Evolutionary conservation across 495 filamentous ascomycete species (phyloP).

Genomic region (Aspergillus bertholletiae): DNA sequence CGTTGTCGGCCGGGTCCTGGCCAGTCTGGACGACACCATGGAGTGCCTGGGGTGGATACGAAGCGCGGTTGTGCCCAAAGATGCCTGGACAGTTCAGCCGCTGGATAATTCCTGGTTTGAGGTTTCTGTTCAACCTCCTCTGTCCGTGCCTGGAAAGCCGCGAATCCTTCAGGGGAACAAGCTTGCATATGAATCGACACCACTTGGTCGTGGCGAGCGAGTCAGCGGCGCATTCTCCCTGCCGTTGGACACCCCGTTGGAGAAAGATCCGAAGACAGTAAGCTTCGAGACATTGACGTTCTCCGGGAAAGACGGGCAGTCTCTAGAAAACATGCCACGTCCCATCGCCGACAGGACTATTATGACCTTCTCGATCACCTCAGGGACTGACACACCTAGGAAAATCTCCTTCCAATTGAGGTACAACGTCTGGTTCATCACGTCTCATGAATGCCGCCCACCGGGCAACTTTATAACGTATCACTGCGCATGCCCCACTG

Average conservation of each 20-base stretch:
- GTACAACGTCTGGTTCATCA: conserved; percentile 65
- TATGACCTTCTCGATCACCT: conserved; percentile 45
- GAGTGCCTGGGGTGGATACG: conserved; percentile 81
- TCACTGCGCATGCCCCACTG: conserved; percentile 39
- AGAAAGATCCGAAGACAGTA: conserved; percentile 10
- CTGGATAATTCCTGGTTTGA: conserved; percentile 64
- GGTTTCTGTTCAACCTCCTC: conserved; percentile 40
- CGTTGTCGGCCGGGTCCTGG: conserved; percentile 72
- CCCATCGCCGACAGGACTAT: conserved; percentile 48
- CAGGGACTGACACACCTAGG: conserved; percentile 24
- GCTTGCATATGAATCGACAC: conserved; percentile 32
- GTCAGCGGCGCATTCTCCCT: conserved; percentile 43
- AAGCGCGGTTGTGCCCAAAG: conserved; percentile 48
- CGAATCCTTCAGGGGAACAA: conserved; percentile 39
- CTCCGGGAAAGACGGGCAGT: conserved; percentile 16
- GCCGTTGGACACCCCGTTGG: conserved; percentile 22
- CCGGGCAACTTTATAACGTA: conserved; percentile 37
- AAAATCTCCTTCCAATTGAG: conserved; percentile 45
- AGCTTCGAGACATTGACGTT: conserved; percentile 21
- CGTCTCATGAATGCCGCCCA: conserved; percentile 60
- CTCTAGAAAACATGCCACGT: conserved; percentile 22
- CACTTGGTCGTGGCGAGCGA: conserved; percentile 40
- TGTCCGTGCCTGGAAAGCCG: conserved; percentile 19
- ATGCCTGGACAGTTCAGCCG: conserved; percentile 23
- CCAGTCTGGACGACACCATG: conserved; percentile 58